Evolutionary conservation across 371 early-diverging fungal species (phyloP), one percentile per base, ranked within the genome.

Genomic region (Caulochytrium protostelioides): DNA sequence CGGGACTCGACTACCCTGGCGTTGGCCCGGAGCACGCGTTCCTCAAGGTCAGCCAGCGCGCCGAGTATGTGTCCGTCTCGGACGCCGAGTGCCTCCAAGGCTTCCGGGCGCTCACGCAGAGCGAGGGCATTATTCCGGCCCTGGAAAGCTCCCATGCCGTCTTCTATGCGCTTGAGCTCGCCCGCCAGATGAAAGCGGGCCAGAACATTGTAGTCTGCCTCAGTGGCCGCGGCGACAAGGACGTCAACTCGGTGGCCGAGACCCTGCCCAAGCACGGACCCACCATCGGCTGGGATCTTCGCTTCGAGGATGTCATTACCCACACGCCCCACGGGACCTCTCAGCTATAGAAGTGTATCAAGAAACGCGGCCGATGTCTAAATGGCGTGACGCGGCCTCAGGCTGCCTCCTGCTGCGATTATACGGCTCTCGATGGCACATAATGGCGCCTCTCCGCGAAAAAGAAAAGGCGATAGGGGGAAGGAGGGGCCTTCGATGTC

Each of bases 1-100:
- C 92, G 50, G 95, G 92, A 16, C 64, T 94, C 32, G 87, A 90
- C 61, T 92, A 94, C 54, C 90, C 95, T 3, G 92, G 90, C 43
- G 91, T 92, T 27, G 92, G 92, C 17, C 92, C 92, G 15, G 92
- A 94, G 51, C 91, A 89, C 49, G 73, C 90, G 19, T 84, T 67
- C 62, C 65, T 94, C 42, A 81, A 84, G 58, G 79, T 80, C 46
- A 60, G 65, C 28, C 76, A 75, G 13, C 67, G 95, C 26, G 95
- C 80, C 28, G 66, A 83, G 42, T 89, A 90, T 47, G 48, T 67
- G 16, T 72, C 74, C 9, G 86, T 75, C 38, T 75, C 79, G 15
- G 91, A 94, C 43, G 69, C 65, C 12, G 71, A 90, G 44, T 78
- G 84, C 19, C 50, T 92, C 52, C 64, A 67, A 37, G 95, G 91